Evolutionary conservation across 202 grass and related monocot species (phyloP).

Genomic region (Sporobolus alterniflorus): DNA sequence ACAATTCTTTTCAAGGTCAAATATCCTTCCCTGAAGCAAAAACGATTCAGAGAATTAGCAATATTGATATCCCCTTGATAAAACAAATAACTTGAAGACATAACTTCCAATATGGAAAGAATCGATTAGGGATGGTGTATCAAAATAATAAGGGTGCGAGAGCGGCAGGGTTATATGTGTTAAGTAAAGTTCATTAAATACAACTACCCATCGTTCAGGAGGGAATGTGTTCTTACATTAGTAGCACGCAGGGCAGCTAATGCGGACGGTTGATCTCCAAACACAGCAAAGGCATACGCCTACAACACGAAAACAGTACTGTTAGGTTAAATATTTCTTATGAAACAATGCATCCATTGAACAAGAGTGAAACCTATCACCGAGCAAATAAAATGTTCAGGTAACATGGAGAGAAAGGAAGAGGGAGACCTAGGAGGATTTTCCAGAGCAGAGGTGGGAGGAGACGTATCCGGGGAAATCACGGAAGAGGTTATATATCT

Average conservation of each 20-base stretch:
- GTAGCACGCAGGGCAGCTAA: conserved; percentile 70
- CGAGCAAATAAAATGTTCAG: not conserved
- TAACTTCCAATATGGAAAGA: not conserved
- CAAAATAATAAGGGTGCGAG: not conserved
- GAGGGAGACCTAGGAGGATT: conserved; percentile 62
- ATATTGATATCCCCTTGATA: not conserved
- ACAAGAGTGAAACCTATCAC: conserved; percentile 24
- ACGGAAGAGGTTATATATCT: conserved; percentile 93
- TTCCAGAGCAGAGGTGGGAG: conserved; percentile 62
- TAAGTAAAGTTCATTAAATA: not conserved
- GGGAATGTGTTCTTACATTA: conserved; percentile 61
- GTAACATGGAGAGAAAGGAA: not conserved
- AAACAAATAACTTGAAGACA: not conserved
- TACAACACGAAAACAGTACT: conserved; percentile 32
- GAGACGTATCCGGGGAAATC: conserved; percentile 92
- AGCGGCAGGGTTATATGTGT: not conserved
- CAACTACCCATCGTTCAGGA: not conserved
- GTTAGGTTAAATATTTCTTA: not conserved
- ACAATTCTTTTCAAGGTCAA: conserved; percentile 93
- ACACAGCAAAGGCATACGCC: conserved; percentile 91
- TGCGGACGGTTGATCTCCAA: conserved; percentile 82
- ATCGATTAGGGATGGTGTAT: not conserved
- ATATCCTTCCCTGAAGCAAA: conserved; percentile 68
- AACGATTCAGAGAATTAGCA: not conserved
- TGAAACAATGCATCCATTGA: not conserved